Percentiles rank a stretch among this genome's conserved stretches.
phyloP scores from a whole-genome alignment of 768 basidiomycete genomes.

The Podaxis sp. region DNA sequence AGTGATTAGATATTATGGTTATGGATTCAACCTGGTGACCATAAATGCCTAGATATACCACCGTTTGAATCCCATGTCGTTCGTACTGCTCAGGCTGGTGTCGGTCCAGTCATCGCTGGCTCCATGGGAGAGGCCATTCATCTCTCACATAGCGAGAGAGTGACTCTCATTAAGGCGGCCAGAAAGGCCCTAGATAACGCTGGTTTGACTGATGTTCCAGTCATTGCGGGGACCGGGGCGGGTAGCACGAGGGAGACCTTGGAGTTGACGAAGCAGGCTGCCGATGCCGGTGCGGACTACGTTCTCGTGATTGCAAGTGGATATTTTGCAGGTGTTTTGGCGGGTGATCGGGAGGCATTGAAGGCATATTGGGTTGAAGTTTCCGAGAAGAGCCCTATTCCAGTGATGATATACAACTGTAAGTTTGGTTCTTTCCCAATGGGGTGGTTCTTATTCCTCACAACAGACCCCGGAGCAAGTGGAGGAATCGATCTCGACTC shows the following conservation, averaged over 20 bases:
- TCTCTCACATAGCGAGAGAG: constrained; percentile 65
- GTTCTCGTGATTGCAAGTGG: constrained; percentile 84
- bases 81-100: constrained; percentile 63
- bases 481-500: constrained; percentile 93
- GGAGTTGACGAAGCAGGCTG: constrained; percentile 72
- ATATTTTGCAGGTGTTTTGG: constrained; percentile 81
- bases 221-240: constrained; percentile 82
- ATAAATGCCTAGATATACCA: constrained; percentile 47
- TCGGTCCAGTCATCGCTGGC: constrained; percentile 72
- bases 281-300: constrained; percentile 83
- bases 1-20: constrained; percentile 25
- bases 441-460: constrained; percentile 15
- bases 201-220: constrained; percentile 56
- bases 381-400: constrained; percentile 76
- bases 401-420: constrained; percentile 90
- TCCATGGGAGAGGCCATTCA: constrained; percentile 89
- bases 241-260: constrained; percentile 85
- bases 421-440: constrained; percentile 26
- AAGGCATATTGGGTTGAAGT: constrained; percentile 81
- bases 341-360: constrained; percentile 60
- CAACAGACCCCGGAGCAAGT: constrained; percentile 77
- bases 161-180: constrained; percentile 60
- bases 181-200: constrained; percentile 71
- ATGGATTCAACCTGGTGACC: background rate
- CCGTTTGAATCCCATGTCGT: constrained; percentile 69